Conservation (phyloP, 805 yeast species). For the Candida namnaoensis region DNA sequence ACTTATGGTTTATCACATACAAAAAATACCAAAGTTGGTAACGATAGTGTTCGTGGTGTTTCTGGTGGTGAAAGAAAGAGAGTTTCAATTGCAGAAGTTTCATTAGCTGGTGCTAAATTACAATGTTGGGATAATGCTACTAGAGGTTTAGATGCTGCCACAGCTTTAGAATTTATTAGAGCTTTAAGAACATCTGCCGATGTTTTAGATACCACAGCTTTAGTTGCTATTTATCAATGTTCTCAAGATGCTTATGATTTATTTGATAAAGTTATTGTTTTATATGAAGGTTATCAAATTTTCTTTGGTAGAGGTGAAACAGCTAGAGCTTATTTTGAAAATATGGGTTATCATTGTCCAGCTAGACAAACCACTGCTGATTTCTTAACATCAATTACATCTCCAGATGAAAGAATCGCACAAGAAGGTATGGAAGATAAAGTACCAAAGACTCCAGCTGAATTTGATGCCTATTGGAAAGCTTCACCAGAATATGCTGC, state of each 20-base stretch:
- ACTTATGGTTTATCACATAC: constrained; percentile 47
- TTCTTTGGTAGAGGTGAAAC: constrained; percentile 36
- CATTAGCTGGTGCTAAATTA: constrained; percentile 35
- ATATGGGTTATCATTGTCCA: constrained; percentile 50
- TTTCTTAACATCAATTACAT: constrained; percentile 46
- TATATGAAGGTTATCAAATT: constrained; percentile 50
- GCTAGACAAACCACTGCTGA: constrained; percentile 54
- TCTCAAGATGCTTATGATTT: constrained; percentile 46
- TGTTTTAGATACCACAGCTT: constrained; percentile 40
- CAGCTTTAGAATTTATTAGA: constrained; percentile 47
- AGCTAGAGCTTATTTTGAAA: constrained; percentile 40
- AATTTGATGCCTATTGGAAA: constrained; percentile 44
- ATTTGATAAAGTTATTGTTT: constrained; percentile 43
- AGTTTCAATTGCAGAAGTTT: constrained; percentile 65
- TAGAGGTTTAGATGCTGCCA: constrained; percentile 57
- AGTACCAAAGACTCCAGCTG: constrained; percentile 45
- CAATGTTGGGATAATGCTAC: constrained; percentile 58
- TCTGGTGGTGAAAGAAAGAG: constrained; percentile 74
- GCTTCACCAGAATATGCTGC: constrained; percentile 31
- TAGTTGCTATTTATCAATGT: constrained; percentile 55
- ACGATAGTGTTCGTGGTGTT: constrained; percentile 59
- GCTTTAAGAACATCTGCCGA: constrained; percentile 45
- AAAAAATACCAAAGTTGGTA: constrained; percentile 56
- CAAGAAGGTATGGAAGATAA: constrained; percentile 32
- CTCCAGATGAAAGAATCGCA: constrained; percentile 40